These are phyloP conservation scores for Tubosaeta sp. DNA, from an alignment of 768 basidiomycete genomes.

Conservation along the genomic window DNA sequence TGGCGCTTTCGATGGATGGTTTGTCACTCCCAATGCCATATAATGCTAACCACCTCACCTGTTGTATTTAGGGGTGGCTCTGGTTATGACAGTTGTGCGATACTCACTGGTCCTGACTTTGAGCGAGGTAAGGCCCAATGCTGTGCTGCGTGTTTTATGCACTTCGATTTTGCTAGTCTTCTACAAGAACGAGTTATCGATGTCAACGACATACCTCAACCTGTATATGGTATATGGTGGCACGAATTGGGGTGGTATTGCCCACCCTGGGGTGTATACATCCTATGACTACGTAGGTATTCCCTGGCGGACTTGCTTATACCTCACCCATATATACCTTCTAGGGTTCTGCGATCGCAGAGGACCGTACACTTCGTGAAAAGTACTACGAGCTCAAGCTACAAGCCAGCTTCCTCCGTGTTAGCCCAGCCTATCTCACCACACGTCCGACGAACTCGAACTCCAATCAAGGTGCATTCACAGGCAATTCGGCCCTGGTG, in stretches of 20 bases:
- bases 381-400: slow-evolving; percentile 53
- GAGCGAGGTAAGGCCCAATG: slow-evolving; percentile 16
- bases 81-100: slow-evolving; percentile 18
- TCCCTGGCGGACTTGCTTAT: not conserved
- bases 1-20: slow-evolving; percentile 53
- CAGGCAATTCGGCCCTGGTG: slow-evolving; percentile 43
- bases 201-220: slow-evolving; percentile 27
- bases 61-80: slow-evolving; percentile 18
- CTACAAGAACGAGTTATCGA: slow-evolving; percentile 21
- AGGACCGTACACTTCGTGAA: slow-evolving; percentile 48
- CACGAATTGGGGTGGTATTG: slow-evolving; percentile 57
- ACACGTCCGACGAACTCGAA: slow-evolving; percentile 41
- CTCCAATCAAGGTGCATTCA: slow-evolving; percentile 42
- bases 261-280: slow-evolving; percentile 53
- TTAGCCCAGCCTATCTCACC: slow-evolving; percentile 48
- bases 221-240: slow-evolving; percentile 62
- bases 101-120: slow-evolving; percentile 22
- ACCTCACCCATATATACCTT: not conserved
- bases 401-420: slow-evolving; percentile 47
- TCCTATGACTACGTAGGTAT: slow-evolving; percentile 54
- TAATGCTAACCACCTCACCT: not conserved
- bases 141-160: not conserved
- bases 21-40: slow-evolving; percentile 31
- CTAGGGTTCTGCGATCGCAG: slow-evolving; percentile 47
- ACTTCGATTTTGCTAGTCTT: slow-evolving; percentile 9